Conservation (phyloP, 1,139 yeast species). For the Yamadazyma jaroonii region DNA sequence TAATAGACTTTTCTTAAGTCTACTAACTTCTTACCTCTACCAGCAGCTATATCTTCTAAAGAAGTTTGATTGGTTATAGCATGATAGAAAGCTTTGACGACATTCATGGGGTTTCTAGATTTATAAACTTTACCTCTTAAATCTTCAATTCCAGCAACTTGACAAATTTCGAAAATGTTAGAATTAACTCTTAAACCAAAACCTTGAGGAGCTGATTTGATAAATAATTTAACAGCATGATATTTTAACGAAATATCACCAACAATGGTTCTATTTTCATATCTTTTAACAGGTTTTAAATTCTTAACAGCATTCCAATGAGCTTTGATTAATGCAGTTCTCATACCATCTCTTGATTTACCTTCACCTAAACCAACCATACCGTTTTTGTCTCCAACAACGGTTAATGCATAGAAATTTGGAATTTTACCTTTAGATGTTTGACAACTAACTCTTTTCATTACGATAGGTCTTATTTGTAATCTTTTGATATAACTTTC, state of each 20-base stretch:
- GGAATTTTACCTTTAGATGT: slow-evolving; percentile 92
- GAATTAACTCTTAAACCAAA: slow-evolving; percentile 93
- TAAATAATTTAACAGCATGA: slow-evolving; percentile 80
- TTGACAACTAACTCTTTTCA: slow-evolving; percentile 87
- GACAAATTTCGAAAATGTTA: slow-evolving; percentile 86
- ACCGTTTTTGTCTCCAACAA: slow-evolving; percentile 92
- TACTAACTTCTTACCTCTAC: slow-evolving; percentile 92
- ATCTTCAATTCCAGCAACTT: slow-evolving; percentile 93
- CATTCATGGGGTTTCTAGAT: slow-evolving; percentile 93
- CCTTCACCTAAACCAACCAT: slow-evolving; percentile 97
- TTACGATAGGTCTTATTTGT: slow-evolving; percentile 62
- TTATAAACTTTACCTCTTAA: slow-evolving; percentile 87
- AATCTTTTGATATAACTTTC: slow-evolving; percentile 63
- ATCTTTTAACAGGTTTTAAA: slow-evolving; percentile 76
- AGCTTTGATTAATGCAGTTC: slow-evolving; percentile 79
- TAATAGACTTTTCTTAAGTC: slow-evolving; percentile 91
- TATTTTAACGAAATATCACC: slow-evolving; percentile 81
- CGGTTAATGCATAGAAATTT: slow-evolving; percentile 79
- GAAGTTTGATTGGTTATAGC: slow-evolving; percentile 81
- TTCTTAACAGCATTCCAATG: slow-evolving; percentile 94
- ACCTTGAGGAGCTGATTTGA: slow-evolving; percentile 90
- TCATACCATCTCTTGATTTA: slow-evolving; percentile 75
- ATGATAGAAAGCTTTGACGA: slow-evolving; percentile 85
- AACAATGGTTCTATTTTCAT: slow-evolving; percentile 86
- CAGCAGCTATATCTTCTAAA: slow-evolving; percentile 83